These are phyloP conservation scores for Plasmopara viticola DNA, from an alignment of 352 stramenopile species.

Conservation along the genomic window DNA sequence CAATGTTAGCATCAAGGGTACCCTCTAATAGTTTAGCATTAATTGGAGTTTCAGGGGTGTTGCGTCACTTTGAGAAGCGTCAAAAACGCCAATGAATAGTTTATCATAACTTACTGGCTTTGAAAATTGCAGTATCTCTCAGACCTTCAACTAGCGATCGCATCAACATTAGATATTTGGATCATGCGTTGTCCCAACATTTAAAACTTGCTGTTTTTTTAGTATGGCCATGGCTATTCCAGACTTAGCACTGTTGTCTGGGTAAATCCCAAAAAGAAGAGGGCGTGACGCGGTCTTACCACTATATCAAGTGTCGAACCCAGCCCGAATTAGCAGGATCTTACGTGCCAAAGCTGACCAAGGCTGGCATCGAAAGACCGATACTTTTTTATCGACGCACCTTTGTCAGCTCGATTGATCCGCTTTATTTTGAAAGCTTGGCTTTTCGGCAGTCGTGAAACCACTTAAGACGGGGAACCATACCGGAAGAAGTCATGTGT, in stretches of 20 bases:
- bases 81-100: neutral
- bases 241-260: conserved; percentile 5
- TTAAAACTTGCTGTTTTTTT: neutral
- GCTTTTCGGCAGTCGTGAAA: conserved; percentile 7
- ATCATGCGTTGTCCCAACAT: neutral
- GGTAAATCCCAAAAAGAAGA: conserved; percentile 2
- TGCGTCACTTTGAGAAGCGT: neutral
- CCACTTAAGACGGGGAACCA: neutral
- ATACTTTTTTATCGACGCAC: conserved; percentile 31
- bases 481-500: conserved; percentile 30
- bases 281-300: neutral
- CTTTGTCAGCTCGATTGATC: conserved; percentile 32
- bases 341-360: conserved; percentile 1
- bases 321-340: conserved; percentile 4
- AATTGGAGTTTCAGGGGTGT: conserved; percentile 3
- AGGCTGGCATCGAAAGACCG: conserved; percentile 2
- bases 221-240: conserved; percentile 7
- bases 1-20: neutral
- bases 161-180: neutral
- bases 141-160: neutral
- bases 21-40: neutral
- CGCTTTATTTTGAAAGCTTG: conserved; percentile 9
- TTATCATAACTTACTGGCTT: conserved; percentile 1
- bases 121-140: neutral
- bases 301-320: neutral